Base-by-base conservation (phyloP, 441 rosid genomes). In the Omphalea diandra region DNA sequence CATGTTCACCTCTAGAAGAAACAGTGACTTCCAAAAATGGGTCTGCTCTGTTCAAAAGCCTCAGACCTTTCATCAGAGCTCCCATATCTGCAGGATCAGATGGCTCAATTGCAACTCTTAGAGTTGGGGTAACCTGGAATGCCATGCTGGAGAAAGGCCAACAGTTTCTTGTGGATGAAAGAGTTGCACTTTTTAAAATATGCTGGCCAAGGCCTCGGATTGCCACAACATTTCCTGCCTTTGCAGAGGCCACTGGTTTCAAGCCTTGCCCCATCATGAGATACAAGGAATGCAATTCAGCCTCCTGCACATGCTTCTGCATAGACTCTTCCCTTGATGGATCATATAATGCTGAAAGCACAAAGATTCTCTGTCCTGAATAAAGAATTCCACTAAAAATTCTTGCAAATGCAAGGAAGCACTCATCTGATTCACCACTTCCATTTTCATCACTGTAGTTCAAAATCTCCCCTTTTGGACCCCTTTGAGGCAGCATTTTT, bases 221-320 rank as follows among this genome's bases (percentile, higher is more conserved):
- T 1, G 99, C 98, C 54, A 94, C 97, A 71, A 94, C 65, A 76
- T 89, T 87, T 61, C 98, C 98, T 33, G 99, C 96, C 80, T 85
- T 88, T 11, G 88, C 99, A 65, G 82, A 83, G 20, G 87, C 79
- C 32, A 92, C 96, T 3, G 94, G 96, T 71, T 65, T 89, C 75
- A 94, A 77, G 52, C 94, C 97, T 76, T 94, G 98, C 67, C 99
- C 97, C 98, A 92, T 94, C 99, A 92, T 94, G 65, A 92, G 83
- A 87, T 94, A 94, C 36, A 92, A 77, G 5, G 97, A 90, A 18
- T 86, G 93, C 65, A 94, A 75, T 76, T 89, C 90, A 63, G 97
- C 99, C 80, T 85, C 93, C 78, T 92, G 97, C 69, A 90, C 66
- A 58, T 92, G 93, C 79, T 86, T 94, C 67, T 90, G 98, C 80